Evolutionary conservation across 106 monocot species (phyloP), one percentile per base, ranked within the genome.

Genomic region (Platanthera guangdongensis): DNA sequence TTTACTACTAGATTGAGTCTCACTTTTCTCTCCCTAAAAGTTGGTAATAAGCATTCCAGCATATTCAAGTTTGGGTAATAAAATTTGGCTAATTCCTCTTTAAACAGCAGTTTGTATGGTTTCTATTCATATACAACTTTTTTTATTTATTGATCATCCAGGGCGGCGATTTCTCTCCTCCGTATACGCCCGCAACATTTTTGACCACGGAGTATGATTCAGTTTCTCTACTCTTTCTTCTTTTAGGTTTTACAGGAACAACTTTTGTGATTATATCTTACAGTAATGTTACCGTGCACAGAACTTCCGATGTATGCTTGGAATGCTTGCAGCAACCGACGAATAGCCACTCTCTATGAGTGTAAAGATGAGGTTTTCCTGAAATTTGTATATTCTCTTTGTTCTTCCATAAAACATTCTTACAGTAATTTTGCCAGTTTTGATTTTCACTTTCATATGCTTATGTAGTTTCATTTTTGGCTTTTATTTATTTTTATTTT

Each of bases 41-140:
- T 67, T 67, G 12, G 53, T 53, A 39, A 5, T 39, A 67, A 67
- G 67, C 39, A 67, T 67, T 67, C 39, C 32, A 67, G 12, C 64
- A 65, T 39, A 39, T 67, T 67, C 39, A 67, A 67, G 32, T 67
- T 30, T 39, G 39, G 67, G 67, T 67, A 21, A 67, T 67, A 12
- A 67, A 67, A 11, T 67, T 9, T 22, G 22, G 7, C 67, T 67
- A 9, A 11, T 39, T 67, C 67, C 13, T 1, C 32, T 30, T 67
- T 67, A 67, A 39, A 39, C 21, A 11, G 13, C 67, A 67, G 25
- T 39, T 67, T 25, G 39, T 39, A 39, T 67, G 25, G 5, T 67
- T 25, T 67, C 39, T 11, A 67, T 11, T 39, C 53, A 39, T 39
- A 10, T 67, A 67, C 39, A 39, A 39, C 9, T 67, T 19, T 67